Evolutionary conservation across 1,284 basidiomycete genomes (phyloP).

Genomic region (Heterobasidion annosum): DNA sequence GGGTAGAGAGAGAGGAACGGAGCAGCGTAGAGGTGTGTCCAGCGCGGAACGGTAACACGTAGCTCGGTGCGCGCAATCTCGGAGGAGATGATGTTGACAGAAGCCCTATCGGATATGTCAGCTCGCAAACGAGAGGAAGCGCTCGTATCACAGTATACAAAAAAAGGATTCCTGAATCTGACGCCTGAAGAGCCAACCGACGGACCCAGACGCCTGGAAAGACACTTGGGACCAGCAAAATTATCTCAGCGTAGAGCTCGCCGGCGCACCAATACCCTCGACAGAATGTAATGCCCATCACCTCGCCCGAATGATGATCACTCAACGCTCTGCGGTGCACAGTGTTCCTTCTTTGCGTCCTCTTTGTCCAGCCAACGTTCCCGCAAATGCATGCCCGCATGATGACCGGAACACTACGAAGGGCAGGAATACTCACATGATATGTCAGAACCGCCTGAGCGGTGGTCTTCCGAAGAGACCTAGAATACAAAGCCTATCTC

Average conservation of each 20-base stretch:
- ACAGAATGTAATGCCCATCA: too few species aligned
- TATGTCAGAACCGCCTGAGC: neutral
- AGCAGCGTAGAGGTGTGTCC: constrained; percentile 73
- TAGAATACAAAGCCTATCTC: neutral
- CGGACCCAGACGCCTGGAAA: too few species aligned
- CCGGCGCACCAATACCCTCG: too few species aligned
- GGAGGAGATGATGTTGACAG: constrained; percentile 65
- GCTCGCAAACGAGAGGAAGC: neutral
- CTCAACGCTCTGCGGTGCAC: too few species aligned
- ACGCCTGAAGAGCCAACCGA: neutral
- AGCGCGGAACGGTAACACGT: constrained; percentile 73
- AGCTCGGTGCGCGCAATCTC: constrained; percentile 82
- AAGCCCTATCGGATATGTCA: constrained; percentile 21
- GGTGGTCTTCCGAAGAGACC: neutral
- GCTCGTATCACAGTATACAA: neutral
- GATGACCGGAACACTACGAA: neutral
- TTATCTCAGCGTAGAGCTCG: too few species aligned
- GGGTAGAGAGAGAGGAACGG: constrained; percentile 89
- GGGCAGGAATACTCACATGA: neutral
- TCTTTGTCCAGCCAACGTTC: neutral
- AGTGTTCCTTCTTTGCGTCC: too few species aligned
- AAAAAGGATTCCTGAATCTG: neutral
- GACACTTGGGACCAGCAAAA: too few species aligned
- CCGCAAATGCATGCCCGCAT: neutral
- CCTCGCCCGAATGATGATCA: too few species aligned